Evolutionary conservation across 2,329 filamentous ascomycete genomes (phyloP).

Genomic region (Xylariomycetidae sp.): DNA sequence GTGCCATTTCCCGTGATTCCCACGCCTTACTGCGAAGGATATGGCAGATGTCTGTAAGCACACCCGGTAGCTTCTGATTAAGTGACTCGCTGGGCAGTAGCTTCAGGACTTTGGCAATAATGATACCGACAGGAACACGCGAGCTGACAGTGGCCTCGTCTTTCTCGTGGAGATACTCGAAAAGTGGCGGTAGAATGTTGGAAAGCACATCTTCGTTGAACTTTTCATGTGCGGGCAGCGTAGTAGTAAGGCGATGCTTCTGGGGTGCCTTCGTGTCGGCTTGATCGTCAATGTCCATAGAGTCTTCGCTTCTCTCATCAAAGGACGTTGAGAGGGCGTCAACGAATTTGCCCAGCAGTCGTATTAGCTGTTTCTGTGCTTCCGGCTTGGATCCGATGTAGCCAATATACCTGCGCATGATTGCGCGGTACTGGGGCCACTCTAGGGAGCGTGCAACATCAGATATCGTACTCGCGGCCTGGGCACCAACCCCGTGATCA

Average conservation of each 20-base stretch:
- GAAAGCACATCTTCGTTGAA: conserved; percentile 65
- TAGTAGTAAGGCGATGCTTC: conserved; percentile 48
- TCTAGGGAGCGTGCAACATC: conserved; percentile 69
- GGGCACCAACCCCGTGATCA: conserved; percentile 79
- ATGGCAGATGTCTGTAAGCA: conserved; percentile 87
- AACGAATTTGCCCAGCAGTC: conserved; percentile 73
- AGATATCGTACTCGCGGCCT: conserved; percentile 77
- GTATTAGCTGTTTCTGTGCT: conserved; percentile 77
- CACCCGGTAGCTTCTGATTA: conserved; percentile 67
- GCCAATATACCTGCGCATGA: conserved; percentile 75
- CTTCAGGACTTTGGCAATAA: conserved; percentile 80
- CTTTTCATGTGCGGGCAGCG: conserved; percentile 61
- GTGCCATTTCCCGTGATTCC: conserved; percentile 84
- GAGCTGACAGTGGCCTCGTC: conserved; percentile 92
- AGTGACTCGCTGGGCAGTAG: conserved; percentile 70
- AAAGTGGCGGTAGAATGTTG: conserved; percentile 71
- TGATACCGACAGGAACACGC: conserved; percentile 82
- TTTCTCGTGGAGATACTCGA: conserved; percentile 86
- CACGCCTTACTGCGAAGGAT: conserved; percentile 85
- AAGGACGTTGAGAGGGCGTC: conserved; percentile 63
- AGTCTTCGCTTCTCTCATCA: conserved; percentile 28
- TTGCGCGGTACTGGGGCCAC: conserved; percentile 84
- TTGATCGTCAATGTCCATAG: conserved; percentile 37
- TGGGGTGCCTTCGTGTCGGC: conserved; percentile 14
- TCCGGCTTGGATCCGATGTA: conserved; percentile 78